Percentiles rank a stretch among this genome's conserved stretches.
phyloP scores from a whole-genome alignment of 1,139 yeast species.

The Scheffersomyces illinoinensis region DNA sequence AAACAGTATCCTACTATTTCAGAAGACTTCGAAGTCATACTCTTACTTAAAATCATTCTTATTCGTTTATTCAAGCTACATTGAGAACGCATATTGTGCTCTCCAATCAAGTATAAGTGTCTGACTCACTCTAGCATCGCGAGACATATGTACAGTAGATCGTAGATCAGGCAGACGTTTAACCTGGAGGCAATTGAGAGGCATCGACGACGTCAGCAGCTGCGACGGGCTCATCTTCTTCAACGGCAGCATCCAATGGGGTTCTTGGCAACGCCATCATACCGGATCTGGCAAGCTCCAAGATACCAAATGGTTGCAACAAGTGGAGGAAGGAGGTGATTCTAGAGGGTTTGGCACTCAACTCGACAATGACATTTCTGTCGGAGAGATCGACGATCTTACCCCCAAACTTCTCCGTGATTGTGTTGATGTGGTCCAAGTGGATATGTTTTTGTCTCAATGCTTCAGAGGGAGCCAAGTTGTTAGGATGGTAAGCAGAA shows the following conservation, averaged over 20 bases:
- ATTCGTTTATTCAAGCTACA: not conserved
- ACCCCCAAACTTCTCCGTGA: constrained; percentile 89
- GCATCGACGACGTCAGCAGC: constrained; percentile 77
- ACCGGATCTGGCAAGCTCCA: constrained; percentile 96
- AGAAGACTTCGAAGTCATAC: too few species aligned
- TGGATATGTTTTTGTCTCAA: constrained; percentile 92
- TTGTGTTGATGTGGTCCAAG: constrained; percentile 76
- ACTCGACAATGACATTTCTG: constrained; percentile 90
- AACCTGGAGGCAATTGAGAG: constrained; percentile 93
- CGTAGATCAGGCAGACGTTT: constrained; percentile 12
- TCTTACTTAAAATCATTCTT: not conserved
- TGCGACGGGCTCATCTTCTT: constrained; percentile 52
- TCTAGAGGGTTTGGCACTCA: constrained; percentile 91
- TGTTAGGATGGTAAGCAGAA: constrained; percentile 78
- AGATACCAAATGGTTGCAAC: constrained; percentile 91
- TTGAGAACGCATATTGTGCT: not conserved
- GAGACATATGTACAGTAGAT: not conserved
- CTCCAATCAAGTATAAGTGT: not conserved
- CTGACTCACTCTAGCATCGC: not conserved
- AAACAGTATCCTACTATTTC: too few species aligned
- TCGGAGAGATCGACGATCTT: constrained; percentile 89
- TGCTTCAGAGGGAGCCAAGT: constrained; percentile 88
- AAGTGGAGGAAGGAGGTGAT: constrained; percentile 83
- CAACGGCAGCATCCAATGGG: constrained; percentile 56
- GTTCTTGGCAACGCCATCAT: constrained; percentile 99